A percentile compares a stretch with the other conserved stretches of the same genome.
These are phyloP conservation scores for Kodamaea leandrae DNA, from an alignment of 805 yeast genomes.

Conservation along the genomic window DNA sequence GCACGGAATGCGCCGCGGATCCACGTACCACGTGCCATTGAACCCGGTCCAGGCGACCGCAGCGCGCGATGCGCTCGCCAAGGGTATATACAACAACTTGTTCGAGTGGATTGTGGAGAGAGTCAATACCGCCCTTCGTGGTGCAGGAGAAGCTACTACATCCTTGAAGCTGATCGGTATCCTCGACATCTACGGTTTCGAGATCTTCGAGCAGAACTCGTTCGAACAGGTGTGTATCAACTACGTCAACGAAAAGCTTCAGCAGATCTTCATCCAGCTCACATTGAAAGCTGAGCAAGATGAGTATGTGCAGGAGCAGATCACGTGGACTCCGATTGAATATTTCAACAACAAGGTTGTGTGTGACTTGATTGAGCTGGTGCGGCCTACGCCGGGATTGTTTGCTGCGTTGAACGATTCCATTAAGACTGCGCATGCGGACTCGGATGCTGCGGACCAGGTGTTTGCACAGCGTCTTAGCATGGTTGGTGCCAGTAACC, in stretches of 20 bases:
- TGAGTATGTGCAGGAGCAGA: conserved; percentile 91
- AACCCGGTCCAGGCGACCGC: conserved; percentile 92
- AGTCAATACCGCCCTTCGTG: conserved; percentile 70
- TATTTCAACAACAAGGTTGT: conserved; percentile 95
- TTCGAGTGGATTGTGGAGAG: conserved; percentile 96
- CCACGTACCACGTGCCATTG: conserved; percentile 90
- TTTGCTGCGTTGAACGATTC: conserved; percentile 97
- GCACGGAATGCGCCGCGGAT: conserved; percentile 87
- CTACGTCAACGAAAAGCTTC: conserved; percentile 92
- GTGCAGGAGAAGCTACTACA: conserved; percentile 40
- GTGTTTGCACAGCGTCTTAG: conserved; percentile 90
- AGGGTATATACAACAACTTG: conserved; percentile 86
- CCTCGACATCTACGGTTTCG: conserved; percentile 94
- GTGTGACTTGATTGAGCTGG: conserved; percentile 91
- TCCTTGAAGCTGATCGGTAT: conserved; percentile 78
- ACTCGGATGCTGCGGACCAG: conserved; percentile 93
- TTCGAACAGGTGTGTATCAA: conserved; percentile 95
- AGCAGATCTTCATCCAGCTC: conserved; percentile 93
- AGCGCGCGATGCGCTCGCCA: conserved; percentile 91
- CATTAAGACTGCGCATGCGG: conserved; percentile 97
- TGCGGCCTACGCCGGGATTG: conserved; percentile 87
- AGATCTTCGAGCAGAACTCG: conserved; percentile 90
- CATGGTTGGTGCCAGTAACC: conserved; percentile 70
- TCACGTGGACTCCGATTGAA: conserved; percentile 96
- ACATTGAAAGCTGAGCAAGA: conserved; percentile 97